Percentiles rank a stretch among this genome's conserved stretches.
Evolutionary conservation across 2,329 filamentous ascomycete species (phyloP).

Genomic region (Ophiobolus disseminans): DNA sequence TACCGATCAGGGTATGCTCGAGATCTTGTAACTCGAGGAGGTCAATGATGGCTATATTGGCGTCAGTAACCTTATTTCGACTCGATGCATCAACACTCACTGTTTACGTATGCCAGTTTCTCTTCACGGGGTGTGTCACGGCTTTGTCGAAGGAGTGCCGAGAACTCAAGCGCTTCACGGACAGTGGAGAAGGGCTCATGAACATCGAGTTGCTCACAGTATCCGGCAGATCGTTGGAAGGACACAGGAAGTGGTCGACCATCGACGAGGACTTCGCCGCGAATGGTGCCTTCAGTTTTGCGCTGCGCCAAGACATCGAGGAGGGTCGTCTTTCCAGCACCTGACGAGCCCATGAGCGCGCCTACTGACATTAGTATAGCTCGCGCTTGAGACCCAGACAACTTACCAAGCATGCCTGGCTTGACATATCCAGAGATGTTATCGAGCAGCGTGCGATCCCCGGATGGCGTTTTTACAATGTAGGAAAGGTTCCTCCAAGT

Average conservation of each 20-base stretch:
- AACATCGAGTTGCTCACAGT: constrained; percentile 44
- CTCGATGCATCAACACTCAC: no score
- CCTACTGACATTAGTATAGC: constrained; percentile 50
- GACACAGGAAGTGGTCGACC: constrained; percentile 32
- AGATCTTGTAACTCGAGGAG: constrained; percentile 34
- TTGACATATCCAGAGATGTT: constrained; percentile 62
- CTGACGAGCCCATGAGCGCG: constrained; percentile 44
- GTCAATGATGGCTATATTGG: constrained; percentile 36
- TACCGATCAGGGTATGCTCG: constrained; percentile 36
- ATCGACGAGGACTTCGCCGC: constrained; percentile 39
- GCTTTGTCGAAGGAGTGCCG: constrained; percentile 38
- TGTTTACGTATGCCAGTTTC: constrained; percentile 37
- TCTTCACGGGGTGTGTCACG: constrained; percentile 26
- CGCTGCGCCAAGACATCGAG: constrained; percentile 42
- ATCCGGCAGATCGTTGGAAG: constrained; percentile 44
- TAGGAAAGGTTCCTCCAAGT: constrained; percentile 67
- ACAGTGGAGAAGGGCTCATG: constrained; percentile 38
- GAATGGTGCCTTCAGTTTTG: constrained; percentile 36
- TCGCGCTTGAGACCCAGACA: no score
- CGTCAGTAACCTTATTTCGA: no score
- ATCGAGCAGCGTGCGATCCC: constrained; percentile 56
- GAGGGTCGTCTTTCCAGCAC: constrained; percentile 46
- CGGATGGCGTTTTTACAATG: constrained; percentile 59
- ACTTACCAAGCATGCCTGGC: constrained; percentile 54
- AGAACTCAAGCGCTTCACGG: constrained; percentile 40